A percentile compares a stretch with the other conserved stretches of the same genome.
Conservation (phyloP, 164 flowering plant genomes). For the Liriodendron chinense region DNA sequence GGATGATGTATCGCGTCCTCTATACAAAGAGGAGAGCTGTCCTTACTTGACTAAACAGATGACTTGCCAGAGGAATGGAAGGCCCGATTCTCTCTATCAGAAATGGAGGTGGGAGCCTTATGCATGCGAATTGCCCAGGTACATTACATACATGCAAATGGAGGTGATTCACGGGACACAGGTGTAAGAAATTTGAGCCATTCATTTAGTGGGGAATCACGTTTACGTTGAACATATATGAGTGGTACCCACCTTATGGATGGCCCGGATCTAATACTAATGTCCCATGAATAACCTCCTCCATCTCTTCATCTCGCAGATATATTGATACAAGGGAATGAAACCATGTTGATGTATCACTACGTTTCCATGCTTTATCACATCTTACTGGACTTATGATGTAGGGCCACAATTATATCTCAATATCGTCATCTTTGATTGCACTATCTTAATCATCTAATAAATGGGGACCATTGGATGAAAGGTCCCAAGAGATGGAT, state of each 20-base stretch:
- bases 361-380: too few relatives aligned
- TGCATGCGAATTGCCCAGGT: constrained; percentile 76
- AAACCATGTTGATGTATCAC: too few relatives aligned
- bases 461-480: too few relatives aligned
- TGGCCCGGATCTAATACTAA: too few relatives aligned
- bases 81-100: constrained; percentile 82
- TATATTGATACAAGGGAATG: too few relatives aligned
- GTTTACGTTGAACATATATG: not conserved
- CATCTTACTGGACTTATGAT: too few relatives aligned
- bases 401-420: too few relatives aligned
- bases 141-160: constrained; percentile 10
- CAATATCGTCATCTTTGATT: too few relatives aligned
- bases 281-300: too few relatives aligned
- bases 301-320: too few relatives aligned
- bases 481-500: too few relatives aligned
- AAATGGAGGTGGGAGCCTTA: constrained; percentile 94
- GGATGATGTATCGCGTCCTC: constrained; percentile 61
- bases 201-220: not conserved
- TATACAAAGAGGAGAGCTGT: constrained; percentile 66
- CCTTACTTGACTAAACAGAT: constrained; percentile 73
- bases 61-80: constrained; percentile 75
- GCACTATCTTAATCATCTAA: too few relatives aligned
- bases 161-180: not conserved
- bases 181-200: not conserved
- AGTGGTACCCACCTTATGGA: not conserved